phyloP scores from a whole-genome alignment of 2,329 filamentous ascomycete genomes.

The Fusarium compactum region DNA sequence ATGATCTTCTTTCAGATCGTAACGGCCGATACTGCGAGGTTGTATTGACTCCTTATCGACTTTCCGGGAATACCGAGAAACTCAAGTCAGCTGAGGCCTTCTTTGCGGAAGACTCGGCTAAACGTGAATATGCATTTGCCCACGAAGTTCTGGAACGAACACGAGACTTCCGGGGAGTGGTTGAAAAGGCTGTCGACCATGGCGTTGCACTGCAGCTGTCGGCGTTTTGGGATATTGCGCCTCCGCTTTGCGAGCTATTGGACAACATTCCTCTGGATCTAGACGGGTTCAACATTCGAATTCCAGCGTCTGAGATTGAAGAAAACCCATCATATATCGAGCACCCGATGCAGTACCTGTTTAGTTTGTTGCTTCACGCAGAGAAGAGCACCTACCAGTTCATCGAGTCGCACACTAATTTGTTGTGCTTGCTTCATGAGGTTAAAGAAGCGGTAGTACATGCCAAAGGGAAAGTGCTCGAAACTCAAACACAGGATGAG shows the following conservation, averaged over 20 bases:
- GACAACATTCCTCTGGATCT: conserved; percentile 78
- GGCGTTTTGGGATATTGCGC: conserved; percentile 98
- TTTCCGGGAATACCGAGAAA: conserved; percentile 82
- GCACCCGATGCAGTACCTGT: conserved; percentile 91
- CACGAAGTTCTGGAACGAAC: conserved; percentile 78
- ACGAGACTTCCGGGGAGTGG: conserved; percentile 79
- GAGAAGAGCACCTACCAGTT: conserved; percentile 97
- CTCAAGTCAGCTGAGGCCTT: conserved; percentile 82
- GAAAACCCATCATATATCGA: conserved; percentile 87
- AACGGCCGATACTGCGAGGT: conserved; percentile 89
- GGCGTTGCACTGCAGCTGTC: conserved; percentile 93
- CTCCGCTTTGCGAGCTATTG: conserved; percentile 79
- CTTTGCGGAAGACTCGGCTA: conserved; percentile 81
- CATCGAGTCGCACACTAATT: conserved; percentile 92
- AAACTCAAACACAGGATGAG: conserved; percentile 68
- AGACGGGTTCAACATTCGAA: conserved; percentile 75
- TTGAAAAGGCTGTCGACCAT: conserved; percentile 86
- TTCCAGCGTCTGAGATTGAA: conserved; percentile 81
- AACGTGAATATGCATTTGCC: conserved; percentile 77
- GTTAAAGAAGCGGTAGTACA: conserved; percentile 83
- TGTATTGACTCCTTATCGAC: conserved; percentile 82
- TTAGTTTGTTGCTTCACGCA: conserved; percentile 84
- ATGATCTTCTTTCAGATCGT: conserved; percentile 84
- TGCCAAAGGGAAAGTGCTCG: conserved; percentile 74
- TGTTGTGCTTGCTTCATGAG: conserved; percentile 90